Evolutionary conservation across 345 rosid genomes (phyloP).

Genomic region (Pistacia atlantica): DNA sequence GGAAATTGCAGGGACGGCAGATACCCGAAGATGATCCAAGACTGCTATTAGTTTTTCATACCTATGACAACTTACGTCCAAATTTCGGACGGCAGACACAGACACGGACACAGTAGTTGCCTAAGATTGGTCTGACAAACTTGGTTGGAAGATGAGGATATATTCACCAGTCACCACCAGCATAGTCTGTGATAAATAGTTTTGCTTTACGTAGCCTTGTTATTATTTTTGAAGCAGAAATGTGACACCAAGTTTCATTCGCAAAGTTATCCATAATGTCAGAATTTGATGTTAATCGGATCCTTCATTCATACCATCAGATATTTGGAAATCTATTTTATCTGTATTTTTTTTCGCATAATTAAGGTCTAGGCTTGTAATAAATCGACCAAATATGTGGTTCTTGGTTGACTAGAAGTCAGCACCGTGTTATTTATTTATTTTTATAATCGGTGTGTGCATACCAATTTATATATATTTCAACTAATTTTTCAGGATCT

Average conservation of each 20-base stretch:
- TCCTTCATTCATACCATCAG: background rate
- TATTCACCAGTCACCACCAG: too few species aligned
- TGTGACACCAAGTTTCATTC: background rate
- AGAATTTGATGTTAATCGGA: background rate
- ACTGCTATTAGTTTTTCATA: conserved; percentile 49
- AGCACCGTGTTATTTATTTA: too few species aligned
- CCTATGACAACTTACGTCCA: conserved; percentile 40
- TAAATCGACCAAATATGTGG: too few species aligned
- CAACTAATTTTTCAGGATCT: too few species aligned
- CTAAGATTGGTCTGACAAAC: conserved; percentile 23
- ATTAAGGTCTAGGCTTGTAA: too few species aligned
- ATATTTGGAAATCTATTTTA: too few species aligned
- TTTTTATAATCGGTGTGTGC: too few species aligned
- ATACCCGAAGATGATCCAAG: conserved; percentile 87
- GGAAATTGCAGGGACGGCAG: conserved; percentile 60
- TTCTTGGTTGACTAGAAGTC: too few species aligned
- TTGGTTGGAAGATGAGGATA: background rate
- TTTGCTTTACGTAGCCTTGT: background rate
- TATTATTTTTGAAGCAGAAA: background rate
- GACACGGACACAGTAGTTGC: background rate
- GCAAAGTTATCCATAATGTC: background rate
- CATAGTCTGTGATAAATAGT: background rate
- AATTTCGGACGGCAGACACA: conserved; percentile 28
- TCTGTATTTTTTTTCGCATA: too few species aligned
- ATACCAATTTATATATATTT: too few species aligned